These are phyloP conservation scores for Globisporangium recalcitrans DNA, from an alignment of 352 stramenopile species.

Conservation along the genomic window DNA sequence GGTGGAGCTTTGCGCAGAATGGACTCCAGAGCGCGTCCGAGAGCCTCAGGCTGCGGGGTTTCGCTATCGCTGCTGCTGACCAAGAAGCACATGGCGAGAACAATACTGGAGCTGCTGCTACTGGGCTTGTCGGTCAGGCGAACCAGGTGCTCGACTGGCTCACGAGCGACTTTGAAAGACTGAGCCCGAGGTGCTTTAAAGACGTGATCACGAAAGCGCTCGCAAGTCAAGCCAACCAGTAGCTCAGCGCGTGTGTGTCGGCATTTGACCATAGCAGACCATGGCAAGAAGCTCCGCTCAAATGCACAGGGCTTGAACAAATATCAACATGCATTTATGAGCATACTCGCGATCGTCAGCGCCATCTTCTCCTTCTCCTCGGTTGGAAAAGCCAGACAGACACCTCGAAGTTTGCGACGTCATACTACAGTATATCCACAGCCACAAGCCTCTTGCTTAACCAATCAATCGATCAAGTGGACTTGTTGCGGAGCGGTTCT, in stretches of 20 bases:
- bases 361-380: too few relatives aligned
- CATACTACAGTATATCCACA: not conserved
- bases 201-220: not conserved
- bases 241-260: too few relatives aligned
- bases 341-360: not conserved
- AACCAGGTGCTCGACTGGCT: constrained; percentile 1
- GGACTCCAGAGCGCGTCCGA: not conserved
- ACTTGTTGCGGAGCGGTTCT: not conserved
- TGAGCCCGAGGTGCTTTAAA: constrained; percentile 1
- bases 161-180: not conserved
- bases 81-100: not conserved
- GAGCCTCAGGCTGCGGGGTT: not conserved
- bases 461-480: not conserved
- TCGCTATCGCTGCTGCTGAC: not conserved
- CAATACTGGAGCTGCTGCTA: not conserved
- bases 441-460: not conserved
- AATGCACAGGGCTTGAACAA: not conserved
- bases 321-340: not conserved
- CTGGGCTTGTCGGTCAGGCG: not conserved
- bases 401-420: not conserved
- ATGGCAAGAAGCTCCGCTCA: not conserved
- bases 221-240: not conserved
- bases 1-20: not conserved
- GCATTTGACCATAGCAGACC: too few relatives aligned
- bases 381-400: too few relatives aligned